These are phyloP conservation scores for Boletus speciosus DNA, from an alignment of 768 basidiomycete species.

Conservation along the genomic window DNA sequence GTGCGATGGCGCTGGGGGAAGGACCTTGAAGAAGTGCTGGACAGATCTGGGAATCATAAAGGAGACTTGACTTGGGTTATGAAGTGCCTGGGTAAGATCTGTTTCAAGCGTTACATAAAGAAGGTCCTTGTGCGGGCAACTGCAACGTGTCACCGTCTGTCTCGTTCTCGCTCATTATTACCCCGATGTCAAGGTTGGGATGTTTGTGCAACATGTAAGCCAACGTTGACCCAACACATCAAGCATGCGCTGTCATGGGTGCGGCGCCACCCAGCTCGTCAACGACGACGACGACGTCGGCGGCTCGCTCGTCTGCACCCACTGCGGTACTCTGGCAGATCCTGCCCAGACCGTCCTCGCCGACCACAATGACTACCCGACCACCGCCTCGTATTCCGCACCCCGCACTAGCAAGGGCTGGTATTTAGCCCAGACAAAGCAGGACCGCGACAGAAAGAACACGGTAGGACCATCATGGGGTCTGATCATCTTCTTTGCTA, in stretches of 20 bases:
- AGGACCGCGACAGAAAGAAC: constrained; percentile 62
- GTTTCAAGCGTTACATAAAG: not conserved
- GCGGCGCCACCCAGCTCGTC: constrained; percentile 50
- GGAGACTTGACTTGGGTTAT: not conserved
- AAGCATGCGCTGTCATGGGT: constrained; percentile 35
- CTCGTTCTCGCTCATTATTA: too few species aligned
- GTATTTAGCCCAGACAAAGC: constrained; percentile 61
- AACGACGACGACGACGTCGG: constrained; percentile 50
- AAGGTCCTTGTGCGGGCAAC: not conserved
- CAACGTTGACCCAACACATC: constrained; percentile 2
- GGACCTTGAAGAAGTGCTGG: not conserved
- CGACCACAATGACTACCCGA: constrained; percentile 36
- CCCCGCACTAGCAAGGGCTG: constrained; percentile 50
- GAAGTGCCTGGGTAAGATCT: not conserved
- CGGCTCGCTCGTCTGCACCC: constrained; percentile 60
- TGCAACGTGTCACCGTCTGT: too few species aligned
- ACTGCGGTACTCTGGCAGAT: constrained; percentile 70
- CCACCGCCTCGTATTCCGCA: constrained; percentile 41
- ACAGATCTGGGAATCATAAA: not conserved
- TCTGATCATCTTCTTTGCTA: constrained; percentile 12
- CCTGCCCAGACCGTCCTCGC: constrained; percentile 59
- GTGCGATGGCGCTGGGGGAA: not conserved
- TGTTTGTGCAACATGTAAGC: not conserved
- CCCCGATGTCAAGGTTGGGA: too few species aligned
- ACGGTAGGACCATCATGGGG: constrained; percentile 39